A percentile compares a stretch with the other conserved stretches of the same genome.
Evolutionary conservation across 768 basidiomycete species (phyloP).

Genomic region (Hericium rajendrae): DNA sequence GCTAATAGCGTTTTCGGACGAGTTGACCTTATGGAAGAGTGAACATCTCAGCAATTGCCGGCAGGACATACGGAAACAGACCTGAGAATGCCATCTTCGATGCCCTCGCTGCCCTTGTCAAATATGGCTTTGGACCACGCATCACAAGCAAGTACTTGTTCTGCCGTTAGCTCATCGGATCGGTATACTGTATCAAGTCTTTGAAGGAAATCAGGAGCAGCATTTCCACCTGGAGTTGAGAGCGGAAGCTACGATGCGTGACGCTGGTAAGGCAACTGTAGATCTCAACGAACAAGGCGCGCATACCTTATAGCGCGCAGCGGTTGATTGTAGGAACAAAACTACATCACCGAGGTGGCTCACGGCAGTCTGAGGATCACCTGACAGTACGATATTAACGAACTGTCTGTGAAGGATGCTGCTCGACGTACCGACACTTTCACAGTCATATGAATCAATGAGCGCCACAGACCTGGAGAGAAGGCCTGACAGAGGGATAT

Average conservation of each 20-base stretch:
- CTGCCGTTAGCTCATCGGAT: conserved; percentile 30
- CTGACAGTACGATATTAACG: conserved; percentile 24
- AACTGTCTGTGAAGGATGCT: no score
- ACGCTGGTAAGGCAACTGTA: not conserved
- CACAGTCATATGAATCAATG: conserved; percentile 68
- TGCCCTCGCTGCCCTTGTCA: conserved; percentile 68
- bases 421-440: conserved; percentile 56
- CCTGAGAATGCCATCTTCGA: conserved; percentile 65
- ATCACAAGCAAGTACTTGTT: conserved; percentile 25
- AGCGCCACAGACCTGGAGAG: conserved; percentile 52
- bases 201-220: conserved; percentile 43
- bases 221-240: conserved; percentile 33
- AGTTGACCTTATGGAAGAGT: conserved; percentile 40
- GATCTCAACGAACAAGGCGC: not conserved
- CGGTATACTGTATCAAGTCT: conserved; percentile 36
- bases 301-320: conserved; percentile 54
- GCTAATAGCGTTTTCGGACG: conserved; percentile 58
- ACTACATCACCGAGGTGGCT: conserved; percentile 74
- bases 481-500: conserved; percentile 55
- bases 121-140: conserved; percentile 75
- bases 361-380: conserved; percentile 78
- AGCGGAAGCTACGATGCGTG: conserved; percentile 20
- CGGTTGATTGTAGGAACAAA: conserved; percentile 56
- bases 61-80: conserved; percentile 2
- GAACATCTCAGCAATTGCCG: not conserved